Evolutionary conservation across 352 stramenopile species (phyloP).

Genomic region (Phytophthora hybrid): DNA sequence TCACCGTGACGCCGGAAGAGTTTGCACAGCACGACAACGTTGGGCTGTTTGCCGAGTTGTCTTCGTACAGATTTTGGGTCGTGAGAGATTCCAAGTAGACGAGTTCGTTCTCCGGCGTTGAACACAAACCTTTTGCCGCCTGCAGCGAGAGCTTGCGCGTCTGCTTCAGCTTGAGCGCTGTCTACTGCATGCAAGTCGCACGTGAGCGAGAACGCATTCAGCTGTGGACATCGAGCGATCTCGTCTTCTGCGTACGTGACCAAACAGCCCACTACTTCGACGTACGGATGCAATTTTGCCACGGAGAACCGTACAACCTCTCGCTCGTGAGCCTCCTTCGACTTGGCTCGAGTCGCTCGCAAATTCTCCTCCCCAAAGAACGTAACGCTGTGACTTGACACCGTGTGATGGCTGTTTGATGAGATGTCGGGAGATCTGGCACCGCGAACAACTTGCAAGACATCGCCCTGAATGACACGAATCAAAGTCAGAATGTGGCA

Average conservation of each 20-base stretch:
- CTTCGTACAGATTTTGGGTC: constrained; percentile 31
- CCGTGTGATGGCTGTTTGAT: background rate
- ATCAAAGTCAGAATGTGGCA: background rate
- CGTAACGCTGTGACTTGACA: constrained; percentile 1
- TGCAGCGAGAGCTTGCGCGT: constrained; percentile 38
- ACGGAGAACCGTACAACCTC: constrained; percentile 52
- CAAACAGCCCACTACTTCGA: constrained; percentile 59
- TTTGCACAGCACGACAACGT: constrained; percentile 65
- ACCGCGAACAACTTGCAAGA: constrained; percentile 55
- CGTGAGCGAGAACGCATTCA: constrained; percentile 59
- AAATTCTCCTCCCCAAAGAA: constrained; percentile 53
- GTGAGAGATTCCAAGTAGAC: constrained; percentile 38
- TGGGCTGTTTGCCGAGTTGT: constrained; percentile 31
- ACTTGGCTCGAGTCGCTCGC: constrained; percentile 38
- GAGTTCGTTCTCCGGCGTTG: constrained; percentile 29
- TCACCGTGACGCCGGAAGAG: constrained; percentile 48
- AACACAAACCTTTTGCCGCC: constrained; percentile 37
- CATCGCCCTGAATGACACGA: constrained; percentile 38
- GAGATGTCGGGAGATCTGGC: constrained; percentile 12
- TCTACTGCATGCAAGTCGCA: constrained; percentile 46
- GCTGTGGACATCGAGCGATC: constrained; percentile 47
- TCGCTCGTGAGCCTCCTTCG: constrained; percentile 54
- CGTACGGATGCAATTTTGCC: constrained; percentile 49
- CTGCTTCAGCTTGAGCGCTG: constrained; percentile 34
- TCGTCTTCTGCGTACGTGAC: constrained; percentile 60